Conservation (phyloP, 2,329 filamentous ascomycete species). For the Colletotrichum tanaceti region DNA sequence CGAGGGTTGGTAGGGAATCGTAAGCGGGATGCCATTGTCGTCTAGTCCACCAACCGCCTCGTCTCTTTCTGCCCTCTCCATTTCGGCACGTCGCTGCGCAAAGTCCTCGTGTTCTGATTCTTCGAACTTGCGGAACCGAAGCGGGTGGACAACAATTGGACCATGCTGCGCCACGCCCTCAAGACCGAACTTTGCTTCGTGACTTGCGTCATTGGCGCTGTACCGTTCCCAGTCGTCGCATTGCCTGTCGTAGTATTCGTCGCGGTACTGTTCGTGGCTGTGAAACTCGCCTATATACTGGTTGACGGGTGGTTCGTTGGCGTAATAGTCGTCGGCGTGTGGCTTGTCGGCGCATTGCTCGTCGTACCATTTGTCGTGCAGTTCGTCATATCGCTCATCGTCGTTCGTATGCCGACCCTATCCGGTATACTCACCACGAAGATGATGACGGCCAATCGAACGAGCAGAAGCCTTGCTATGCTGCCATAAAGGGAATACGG, state of each 20-base stretch:
- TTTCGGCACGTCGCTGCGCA: conserved; percentile 26
- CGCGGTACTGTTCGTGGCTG: neutral
- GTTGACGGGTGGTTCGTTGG: conserved; percentile 44
- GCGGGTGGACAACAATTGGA: conserved; percentile 25
- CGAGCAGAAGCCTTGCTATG: conserved; percentile 50
- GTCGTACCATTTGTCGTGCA: conserved; percentile 43
- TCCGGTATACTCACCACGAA: conserved; percentile 60
- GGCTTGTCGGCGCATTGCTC: too few relatives aligned
- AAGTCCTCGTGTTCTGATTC: conserved; percentile 20
- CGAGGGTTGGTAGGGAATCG: conserved; percentile 59
- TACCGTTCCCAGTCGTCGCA: conserved; percentile 35
- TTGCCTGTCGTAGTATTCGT: conserved; percentile 37
- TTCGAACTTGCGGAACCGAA: conserved; percentile 19
- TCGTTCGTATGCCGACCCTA: conserved; percentile 41
- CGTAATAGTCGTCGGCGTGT: conserved; percentile 40
- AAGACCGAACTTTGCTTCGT: conserved; percentile 27
- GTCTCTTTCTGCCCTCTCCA: conserved; percentile 42
- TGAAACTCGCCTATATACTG: neutral
- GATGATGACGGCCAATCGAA: conserved; percentile 54
- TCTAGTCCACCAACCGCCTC: conserved; percentile 34
- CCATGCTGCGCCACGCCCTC: conserved; percentile 29
- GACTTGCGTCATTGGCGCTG: conserved; percentile 13
- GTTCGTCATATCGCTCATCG: conserved; percentile 45
- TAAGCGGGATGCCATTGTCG: conserved; percentile 50
- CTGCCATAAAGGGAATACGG: conserved; percentile 44